Base-by-base conservation (phyloP, 495 filamentous ascomycete genomes). In the Acidomyces sp. region DNA sequence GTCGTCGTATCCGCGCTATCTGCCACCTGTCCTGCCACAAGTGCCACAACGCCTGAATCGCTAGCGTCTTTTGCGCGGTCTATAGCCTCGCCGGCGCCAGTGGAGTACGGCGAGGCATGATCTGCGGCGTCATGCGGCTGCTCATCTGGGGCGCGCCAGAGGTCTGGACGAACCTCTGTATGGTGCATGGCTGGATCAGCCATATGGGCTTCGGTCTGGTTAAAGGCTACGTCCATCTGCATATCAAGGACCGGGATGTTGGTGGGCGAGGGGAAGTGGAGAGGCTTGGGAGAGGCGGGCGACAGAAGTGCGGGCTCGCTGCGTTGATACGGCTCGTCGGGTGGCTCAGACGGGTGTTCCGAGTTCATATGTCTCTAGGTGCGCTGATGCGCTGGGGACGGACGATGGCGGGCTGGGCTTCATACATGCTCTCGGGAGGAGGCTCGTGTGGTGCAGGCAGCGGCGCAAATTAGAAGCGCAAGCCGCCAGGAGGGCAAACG, bases 191-290 rank as follows among this genome's bases (percentile, higher is more conserved):
- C 40, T 1, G 49, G 46, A 18, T 51, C 60, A 37, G 32, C 54
- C 54, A 62, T 58, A 52, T 70, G 62, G 6, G 72, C 69, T 15
- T 75, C 66, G 19, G 73, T 78, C 54, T 78, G 74, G 61, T 81
- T 77, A 64, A 80, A 80, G 46, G 70, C 55, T 31, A 76, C 75
- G 61, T 84, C 77, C 68, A 74, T 82, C 59, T 81, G 77, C 51
- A 78, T 77, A 51, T 78, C 66, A 43, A 83, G 69, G 38, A 82
- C 71, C 15, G 79, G 76, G 36, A 82, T 78, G 49, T 74, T 81
- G 44, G 77, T 66, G 28, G 78, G 75, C 50, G 78, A 73, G 49
- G 79, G 72, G 51, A 77, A 66, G 58, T 82, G 75, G 48, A 82
- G 50, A 41, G 79, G 79, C 44, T 77, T 71, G 41, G 79, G 79